phyloP scores from a whole-genome alignment of 306 rosid genomes.

The Cicer bijugum region DNA sequence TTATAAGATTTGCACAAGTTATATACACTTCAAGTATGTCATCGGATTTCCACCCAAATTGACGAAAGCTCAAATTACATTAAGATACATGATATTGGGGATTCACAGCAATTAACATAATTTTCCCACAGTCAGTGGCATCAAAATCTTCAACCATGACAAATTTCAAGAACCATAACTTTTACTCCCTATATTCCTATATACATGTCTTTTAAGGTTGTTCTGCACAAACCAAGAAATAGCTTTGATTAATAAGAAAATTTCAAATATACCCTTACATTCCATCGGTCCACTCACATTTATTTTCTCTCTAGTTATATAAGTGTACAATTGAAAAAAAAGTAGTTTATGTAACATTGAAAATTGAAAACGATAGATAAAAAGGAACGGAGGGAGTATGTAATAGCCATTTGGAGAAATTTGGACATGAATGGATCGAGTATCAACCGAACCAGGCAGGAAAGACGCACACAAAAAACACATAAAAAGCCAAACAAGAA shows the following conservation, averaged over 20 bases:
- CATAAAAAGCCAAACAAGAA: constrained; percentile 8
- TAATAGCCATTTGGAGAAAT: no score
- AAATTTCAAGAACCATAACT: constrained; percentile 4
- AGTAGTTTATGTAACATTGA: background rate
- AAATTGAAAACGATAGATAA: no score
- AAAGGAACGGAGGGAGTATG: no score
- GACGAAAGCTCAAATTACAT: constrained; percentile 18
- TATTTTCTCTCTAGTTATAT: background rate
- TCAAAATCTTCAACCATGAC: constrained; percentile 26
- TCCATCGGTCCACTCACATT: background rate
- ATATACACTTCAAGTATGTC: background rate
- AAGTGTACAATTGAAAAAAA: background rate
- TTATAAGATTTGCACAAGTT: constrained; percentile 13
- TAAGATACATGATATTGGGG: constrained; percentile 25
- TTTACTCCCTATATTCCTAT: background rate
- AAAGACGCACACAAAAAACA: constrained; percentile 18
- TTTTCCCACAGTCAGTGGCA: background rate
- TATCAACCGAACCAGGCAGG: constrained; percentile 13
- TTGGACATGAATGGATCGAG: no score
- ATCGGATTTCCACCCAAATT: background rate
- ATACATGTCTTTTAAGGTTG: background rate
- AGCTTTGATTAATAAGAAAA: background rate
- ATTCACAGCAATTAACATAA: constrained; percentile 2
- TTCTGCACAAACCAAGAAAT: background rate
- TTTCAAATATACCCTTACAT: background rate